Evolutionary conservation across 768 basidiomycete species (phyloP).

Genomic region (Pulveroboletus frians): DNA sequence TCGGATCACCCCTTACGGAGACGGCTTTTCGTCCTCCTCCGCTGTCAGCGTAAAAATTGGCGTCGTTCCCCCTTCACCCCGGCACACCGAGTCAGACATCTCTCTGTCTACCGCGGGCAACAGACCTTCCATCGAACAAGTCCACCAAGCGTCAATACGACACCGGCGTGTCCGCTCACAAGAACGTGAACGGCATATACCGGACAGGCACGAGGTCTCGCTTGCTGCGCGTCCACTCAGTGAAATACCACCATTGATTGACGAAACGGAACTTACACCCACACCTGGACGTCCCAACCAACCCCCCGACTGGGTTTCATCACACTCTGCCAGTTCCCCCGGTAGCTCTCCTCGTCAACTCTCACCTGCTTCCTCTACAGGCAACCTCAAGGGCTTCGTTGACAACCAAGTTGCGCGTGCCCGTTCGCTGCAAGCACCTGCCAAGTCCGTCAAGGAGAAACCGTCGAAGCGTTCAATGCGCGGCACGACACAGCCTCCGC

Average conservation of each 20-base stretch:
- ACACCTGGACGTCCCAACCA: constrained; percentile 14
- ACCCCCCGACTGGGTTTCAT: constrained; percentile 15
- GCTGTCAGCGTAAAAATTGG: constrained; percentile 28
- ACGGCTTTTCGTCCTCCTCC: constrained; percentile 10
- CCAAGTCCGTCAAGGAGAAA: constrained; percentile 8
- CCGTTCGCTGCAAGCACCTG: not conserved
- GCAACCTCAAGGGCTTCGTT: constrained; percentile 26
- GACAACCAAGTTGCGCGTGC: constrained; percentile 15
- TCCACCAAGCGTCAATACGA: constrained; percentile 14
- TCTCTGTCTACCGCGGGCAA: not conserved
- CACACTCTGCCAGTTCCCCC: constrained; percentile 9
- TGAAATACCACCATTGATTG: constrained; percentile 16
- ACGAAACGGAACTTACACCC: constrained; percentile 28
- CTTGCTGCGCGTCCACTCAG: constrained; percentile 28
- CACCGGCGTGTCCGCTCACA: constrained; percentile 30
- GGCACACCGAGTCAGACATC: constrained; percentile 14
- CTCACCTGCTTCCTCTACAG: constrained; percentile 30
- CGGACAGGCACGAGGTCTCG: constrained; percentile 30
- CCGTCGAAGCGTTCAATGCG: constrained; percentile 25
- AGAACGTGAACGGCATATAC: constrained; percentile 26
- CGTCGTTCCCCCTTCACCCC: constrained; percentile 28
- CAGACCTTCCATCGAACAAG: constrained; percentile 15
- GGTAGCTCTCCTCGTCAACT: constrained; percentile 17
- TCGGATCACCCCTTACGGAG: not conserved
- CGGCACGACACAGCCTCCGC: constrained; percentile 25